Evolutionary conservation across 768 basidiomycete genomes (phyloP).

Genomic region (Tulasnella sp.): DNA sequence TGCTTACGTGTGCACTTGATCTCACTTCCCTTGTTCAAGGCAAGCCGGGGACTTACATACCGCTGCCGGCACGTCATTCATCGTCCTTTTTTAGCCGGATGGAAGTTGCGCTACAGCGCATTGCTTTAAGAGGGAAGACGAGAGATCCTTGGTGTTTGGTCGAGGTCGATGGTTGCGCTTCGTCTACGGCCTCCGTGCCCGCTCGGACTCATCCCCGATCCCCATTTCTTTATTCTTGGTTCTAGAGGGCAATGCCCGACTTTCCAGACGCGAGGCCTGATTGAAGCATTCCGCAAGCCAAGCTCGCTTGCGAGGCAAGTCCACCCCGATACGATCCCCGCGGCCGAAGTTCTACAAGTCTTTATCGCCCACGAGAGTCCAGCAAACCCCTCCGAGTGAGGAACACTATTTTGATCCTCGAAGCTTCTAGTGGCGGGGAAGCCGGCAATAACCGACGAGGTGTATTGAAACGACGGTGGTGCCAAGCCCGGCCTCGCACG

Average conservation of each 20-base stretch:
- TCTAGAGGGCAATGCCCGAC: neutral
- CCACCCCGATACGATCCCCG: no score
- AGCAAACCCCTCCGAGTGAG: no score
- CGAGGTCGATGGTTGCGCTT: neutral
- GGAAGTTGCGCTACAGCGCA: neutral
- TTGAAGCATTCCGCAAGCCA: no score
- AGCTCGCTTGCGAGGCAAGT: no score
- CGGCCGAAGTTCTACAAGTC: no score
- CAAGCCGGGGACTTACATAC: slow-evolving; percentile 5
- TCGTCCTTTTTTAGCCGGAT: neutral
- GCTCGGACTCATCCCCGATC: slow-evolving; percentile 2
- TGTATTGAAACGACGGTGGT: neutral
- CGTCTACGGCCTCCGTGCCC: neutral
- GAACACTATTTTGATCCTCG: no score
- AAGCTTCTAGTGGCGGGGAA: neutral
- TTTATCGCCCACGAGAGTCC: no score
- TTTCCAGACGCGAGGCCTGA: no score
- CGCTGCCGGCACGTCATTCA: neutral
- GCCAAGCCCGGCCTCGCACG: neutral
- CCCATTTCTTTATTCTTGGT: neutral
- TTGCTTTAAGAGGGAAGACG: neutral
- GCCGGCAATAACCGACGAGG: neutral
- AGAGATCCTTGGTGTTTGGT: neutral
- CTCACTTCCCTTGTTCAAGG: slow-evolving; percentile 9
- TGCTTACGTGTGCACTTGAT: slow-evolving; percentile 14